Conservation (phyloP, 2,329 filamentous ascomycete species). For the Coniosporium uncinatum region DNA sequence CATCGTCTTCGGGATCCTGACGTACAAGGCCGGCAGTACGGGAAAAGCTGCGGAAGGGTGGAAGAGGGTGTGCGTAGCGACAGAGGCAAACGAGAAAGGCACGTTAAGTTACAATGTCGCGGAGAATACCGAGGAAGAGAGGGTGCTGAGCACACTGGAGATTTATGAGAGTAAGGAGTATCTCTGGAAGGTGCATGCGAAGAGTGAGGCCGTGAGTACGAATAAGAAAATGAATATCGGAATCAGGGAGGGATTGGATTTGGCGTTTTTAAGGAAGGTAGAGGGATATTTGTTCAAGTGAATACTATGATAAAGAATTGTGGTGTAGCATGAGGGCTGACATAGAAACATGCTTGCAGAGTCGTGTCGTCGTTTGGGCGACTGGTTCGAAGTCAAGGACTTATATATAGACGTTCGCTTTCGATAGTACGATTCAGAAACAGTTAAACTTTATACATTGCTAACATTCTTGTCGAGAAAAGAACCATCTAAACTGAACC, state of each 20-base stretch:
- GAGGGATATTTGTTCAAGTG: conserved; percentile 10
- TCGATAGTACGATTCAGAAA: no score
- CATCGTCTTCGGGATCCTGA: conserved; percentile 13
- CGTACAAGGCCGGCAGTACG: conserved; percentile 14
- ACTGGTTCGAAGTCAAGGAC: no score
- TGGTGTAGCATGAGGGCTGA: no score
- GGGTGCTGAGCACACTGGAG: conserved; percentile 13
- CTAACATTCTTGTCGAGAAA: no score
- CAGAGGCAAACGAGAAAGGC: conserved; percentile 13
- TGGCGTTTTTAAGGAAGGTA: conserved; percentile 9
- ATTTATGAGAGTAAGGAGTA: conserved; percentile 14
- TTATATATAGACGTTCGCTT: no score
- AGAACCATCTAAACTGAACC: no score
- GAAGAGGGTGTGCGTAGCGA: conserved; percentile 12
- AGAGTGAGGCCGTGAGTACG: conserved; percentile 12
- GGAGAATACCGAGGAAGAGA: conserved; percentile 6
- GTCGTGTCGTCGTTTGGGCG: no score
- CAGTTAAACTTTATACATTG: no score
- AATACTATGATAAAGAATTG: no score
- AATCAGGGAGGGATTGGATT: conserved; percentile 8
- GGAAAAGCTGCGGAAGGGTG: conserved; percentile 12
- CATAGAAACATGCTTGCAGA: no score
- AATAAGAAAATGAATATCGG: conserved; percentile 11
- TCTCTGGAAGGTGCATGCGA: conserved; percentile 16
- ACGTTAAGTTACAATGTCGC: conserved; percentile 14